A percentile compares a stretch with the other conserved stretches of the same genome.
phyloP scores from a whole-genome alignment of 176 grass and related monocot genomes.

The Alloteropsis semialata region DNA sequence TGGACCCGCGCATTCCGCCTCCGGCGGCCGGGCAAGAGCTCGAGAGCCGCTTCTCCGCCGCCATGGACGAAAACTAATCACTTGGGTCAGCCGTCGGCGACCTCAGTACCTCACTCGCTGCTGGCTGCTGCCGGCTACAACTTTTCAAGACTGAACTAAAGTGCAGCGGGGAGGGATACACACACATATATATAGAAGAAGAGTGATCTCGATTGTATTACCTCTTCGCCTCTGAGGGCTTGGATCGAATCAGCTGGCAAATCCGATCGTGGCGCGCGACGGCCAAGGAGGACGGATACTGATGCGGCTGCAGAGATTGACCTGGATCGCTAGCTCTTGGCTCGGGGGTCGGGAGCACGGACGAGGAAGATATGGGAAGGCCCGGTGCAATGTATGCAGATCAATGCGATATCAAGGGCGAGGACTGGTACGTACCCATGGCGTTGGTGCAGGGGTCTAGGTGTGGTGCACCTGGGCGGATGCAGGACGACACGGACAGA shows the following conservation, averaged over 20 bases:
- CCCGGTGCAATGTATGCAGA: slow-evolving; percentile 23
- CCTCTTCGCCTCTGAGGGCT: neutral
- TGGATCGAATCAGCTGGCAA: neutral
- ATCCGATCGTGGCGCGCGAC: slow-evolving; percentile 15
- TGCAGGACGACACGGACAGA: slow-evolving; percentile 5
- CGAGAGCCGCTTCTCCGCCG: neutral
- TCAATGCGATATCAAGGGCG: neutral
- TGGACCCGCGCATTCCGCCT: neutral
- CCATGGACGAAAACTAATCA: neutral
- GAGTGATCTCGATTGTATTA: neutral
- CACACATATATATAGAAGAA: neutral
- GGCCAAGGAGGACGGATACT: slow-evolving; percentile 30
- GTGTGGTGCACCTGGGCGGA: slow-evolving; percentile 22
- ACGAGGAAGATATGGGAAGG: slow-evolving; percentile 11
- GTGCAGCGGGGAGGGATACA: neutral
- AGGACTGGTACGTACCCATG: neutral
- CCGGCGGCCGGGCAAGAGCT: neutral
- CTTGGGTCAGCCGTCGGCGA: neutral
- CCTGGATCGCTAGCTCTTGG: slow-evolving; percentile 7
- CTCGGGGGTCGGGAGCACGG: neutral
- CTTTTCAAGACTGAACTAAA: neutral
- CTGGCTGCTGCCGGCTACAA: neutral
- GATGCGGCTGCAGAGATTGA: neutral
- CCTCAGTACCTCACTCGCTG: neutral
- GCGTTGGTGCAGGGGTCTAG: neutral